Evolutionary conservation across 179 eudicot genomes (phyloP), one percentile per base, ranked within the genome.

Genomic region (Nepenthes alata): DNA sequence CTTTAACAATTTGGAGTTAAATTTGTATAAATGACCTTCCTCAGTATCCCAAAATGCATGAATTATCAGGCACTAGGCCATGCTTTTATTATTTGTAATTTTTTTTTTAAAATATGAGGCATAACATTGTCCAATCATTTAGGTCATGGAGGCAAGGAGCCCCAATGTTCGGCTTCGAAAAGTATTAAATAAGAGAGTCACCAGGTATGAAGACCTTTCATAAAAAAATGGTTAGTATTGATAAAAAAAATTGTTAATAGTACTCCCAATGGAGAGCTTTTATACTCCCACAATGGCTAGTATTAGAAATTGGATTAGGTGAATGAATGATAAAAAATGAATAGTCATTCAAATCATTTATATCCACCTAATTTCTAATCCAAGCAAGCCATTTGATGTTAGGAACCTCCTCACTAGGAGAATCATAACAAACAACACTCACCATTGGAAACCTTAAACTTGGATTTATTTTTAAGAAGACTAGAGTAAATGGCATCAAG

Each of bases 61-160:
- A 6, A 47, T 6, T 47, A 47, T 47, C 50, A 6, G 11, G 50
- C 50, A 6, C 11, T 2, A 47, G 0, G 25, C 25, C 25, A 25
- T 25, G 25, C 25, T 47, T 11, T 2, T 47, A 47, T 47, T 8
- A 11, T 8, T 6, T 47, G 50, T 6, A 47, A 47, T 11, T 47
- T 8, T 8, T 6, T 13, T 50, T 10, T 11, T 11, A 11, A 13
- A 4, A 50, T 50, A 11, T 11, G 15, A 13, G n/a, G 41, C 13
- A 35, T 69, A 52, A 15, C 15, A 41, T 14, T 38, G 52, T n/a
- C 65, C 13, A 37, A 56, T 57, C 16, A 4, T 57, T 57, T 76
- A 91, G 98, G 96, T 90, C 11, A 86, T 93, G 95, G 97, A 95
- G 73, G 97, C 97, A 49, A 87, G 98, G 65, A 93, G 98, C 59